phyloP scores from a whole-genome alignment of 139 green algal genomes.

The Chlorella sp. region DNA sequence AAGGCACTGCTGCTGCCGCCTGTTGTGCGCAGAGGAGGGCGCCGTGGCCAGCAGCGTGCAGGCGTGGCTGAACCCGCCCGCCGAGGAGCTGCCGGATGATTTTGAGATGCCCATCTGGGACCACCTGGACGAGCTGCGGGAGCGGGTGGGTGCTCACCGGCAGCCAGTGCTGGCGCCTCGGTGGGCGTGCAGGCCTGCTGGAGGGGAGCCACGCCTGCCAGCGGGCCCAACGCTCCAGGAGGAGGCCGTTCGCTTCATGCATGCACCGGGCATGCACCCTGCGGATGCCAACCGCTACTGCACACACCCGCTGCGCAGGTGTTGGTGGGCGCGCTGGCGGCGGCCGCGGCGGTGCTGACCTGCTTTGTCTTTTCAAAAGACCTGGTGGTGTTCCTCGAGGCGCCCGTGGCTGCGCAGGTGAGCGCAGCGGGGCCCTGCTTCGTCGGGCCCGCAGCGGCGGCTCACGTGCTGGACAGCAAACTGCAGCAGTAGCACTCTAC shows the following conservation, averaged over 20 bases:
- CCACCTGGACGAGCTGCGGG: slow-evolving; percentile 69
- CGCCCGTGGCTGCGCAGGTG: slow-evolving; percentile 76
- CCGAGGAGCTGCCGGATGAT: slow-evolving; percentile 86
- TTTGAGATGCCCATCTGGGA: slow-evolving; percentile 98
- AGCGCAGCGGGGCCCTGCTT: too few relatives aligned
- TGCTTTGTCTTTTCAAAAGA: slow-evolving; percentile 92
- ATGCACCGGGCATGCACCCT: slow-evolving; percentile 14
- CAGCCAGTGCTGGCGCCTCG: not conserved
- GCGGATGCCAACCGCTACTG: not conserved
- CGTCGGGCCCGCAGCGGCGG: too few relatives aligned
- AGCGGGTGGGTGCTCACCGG: slow-evolving; percentile 7
- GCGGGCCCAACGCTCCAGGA: too few relatives aligned
- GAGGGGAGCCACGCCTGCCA: too few relatives aligned
- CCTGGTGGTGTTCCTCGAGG: slow-evolving; percentile 96
- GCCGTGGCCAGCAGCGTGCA: slow-evolving; percentile 58
- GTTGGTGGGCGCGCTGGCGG: slow-evolving; percentile 55
- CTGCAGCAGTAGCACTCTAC: too few relatives aligned
- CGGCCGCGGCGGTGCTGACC: slow-evolving; percentile 66
- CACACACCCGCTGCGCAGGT: slow-evolving; percentile 34
- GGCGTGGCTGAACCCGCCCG: slow-evolving; percentile 83
- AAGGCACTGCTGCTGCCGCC: not conserved
- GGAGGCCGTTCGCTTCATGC: not conserved
- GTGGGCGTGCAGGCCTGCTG: not conserved
- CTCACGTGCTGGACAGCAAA: too few relatives aligned
- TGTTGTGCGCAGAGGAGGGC: not conserved